Evolutionary conservation across 2,329 filamentous ascomycete species (phyloP), one percentile per base, ranked within the genome.

Genomic region (Colletotrichum caudatum): DNA sequence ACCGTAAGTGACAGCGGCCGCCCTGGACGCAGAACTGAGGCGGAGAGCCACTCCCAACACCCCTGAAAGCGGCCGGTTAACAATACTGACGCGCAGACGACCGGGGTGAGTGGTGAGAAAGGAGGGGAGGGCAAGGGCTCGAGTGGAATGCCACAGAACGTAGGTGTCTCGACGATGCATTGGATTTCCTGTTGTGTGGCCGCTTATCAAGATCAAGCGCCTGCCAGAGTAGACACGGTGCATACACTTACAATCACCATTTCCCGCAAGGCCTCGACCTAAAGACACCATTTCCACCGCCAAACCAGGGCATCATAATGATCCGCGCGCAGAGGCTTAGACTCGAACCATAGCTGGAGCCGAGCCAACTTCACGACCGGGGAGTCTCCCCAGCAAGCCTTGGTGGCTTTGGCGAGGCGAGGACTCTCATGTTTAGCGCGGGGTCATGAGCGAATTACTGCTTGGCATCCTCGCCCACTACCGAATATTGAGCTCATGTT

Each of bases 51-150:
- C 56, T 56, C 8, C 41, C 1, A 37, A 39, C 39, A 50, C 20
- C 63, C 63, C 39, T 50, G 41, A 51, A 69, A 29, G 37, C 39
- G 56, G n/a, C 29, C 35, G 39, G 5, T 33, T 54, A 54, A 53
- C 56, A 48, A 70, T 62, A 57, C 51, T 63, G 68, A 67, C 68
- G 57, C 58, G 64, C 44, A 63, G 66, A 23, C 53, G 18, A 57
- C 35, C 35, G 26, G 57, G 64, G 44, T 59, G 46, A 23, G 41
- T 51, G 48, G 37, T 50, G 44, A 60, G 37, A 39, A 60, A 59
- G 37, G 33, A 53, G 64, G 51, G 56, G 29, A 29, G 39, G 48
- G 18, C 33, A 33, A 16, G 46, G 37, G 29, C 29, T 56, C 37
- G 14, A 18, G 26, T n/a, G 18, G 58, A 57, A 33, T 12, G 53